Base-by-base conservation (phyloP, 106 monocot species). In the Acorus calamus region DNA sequence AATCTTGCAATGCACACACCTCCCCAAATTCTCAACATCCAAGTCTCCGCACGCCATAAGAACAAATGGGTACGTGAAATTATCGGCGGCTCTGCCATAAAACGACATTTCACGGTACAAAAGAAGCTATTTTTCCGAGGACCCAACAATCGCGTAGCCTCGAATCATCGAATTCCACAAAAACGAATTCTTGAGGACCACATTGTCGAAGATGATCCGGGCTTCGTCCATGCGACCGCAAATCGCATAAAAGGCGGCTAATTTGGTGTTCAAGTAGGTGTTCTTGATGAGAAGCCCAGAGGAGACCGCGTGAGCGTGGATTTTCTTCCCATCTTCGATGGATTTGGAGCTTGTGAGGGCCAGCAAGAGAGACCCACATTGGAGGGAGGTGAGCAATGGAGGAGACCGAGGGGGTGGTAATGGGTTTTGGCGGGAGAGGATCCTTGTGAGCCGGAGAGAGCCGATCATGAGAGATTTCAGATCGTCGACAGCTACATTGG, bases 1-100 rank as follows among this genome's bases (percentile, higher is more conserved):
- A 64, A 80, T 42, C 70, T 70, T 64, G 42, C 62, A 68, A 57
- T 84, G 84, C 6, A 84, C 43, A 63, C 11, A 74, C 62, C 42
- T 60, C 8, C 84, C 80, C 6, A 74, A 41, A 6, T 71, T 71
- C 8, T 54, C 60, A 46, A 70, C 66, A 49, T 50, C 59, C 14
- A 80, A 64, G 63, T 80, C 77, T 3, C 79, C 79, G 44, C 77
- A 84, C 9, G 84, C 84, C 77, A 84, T 77, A 51, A 84, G 76
- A 69, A 80, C 77, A 71, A 67, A 84, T 8, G 84, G 84, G 70
- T 77, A 84, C 3, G 73, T 80, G 60, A 76, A 84, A 60, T 79
- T 77, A 74, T 80, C 80, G 11, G 76, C 65, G 47, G 7, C 63
- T 44, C 50, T 59, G 45, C 80, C 84, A 11, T 53, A 73, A 3